Base-by-base conservation (phyloP, 2,329 filamentous ascomycete species). In the Orbilia quercus region DNA sequence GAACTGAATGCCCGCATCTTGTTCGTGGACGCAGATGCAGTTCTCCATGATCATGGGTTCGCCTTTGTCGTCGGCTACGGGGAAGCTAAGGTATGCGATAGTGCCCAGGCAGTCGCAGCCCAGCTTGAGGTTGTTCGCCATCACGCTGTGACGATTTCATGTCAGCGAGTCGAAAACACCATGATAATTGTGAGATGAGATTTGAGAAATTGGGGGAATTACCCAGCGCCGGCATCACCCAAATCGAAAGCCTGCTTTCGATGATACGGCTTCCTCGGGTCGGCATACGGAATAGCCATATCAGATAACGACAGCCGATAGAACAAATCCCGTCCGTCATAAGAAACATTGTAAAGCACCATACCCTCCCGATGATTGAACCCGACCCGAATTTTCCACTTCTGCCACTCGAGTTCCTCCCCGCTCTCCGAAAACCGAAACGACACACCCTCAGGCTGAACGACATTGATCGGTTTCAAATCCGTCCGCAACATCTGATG, bases 221-320 rank as follows among this genome's bases (percentile, higher is more conserved):
- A 73, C 69, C 69, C 54, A 42, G 76, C 69, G 18, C 76, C 85
- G 38, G 84, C 87, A 78, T 91, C 88, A 31, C 89, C 89, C 22
- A 90, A 83, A 79, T 91, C 89, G 75, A 90, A 90, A 0, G 89
- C 89, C 4, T 87, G 84, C 79, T 90, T 90, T 79, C 88, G 88
- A 80, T 90, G 87, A 79, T 84, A 90, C 1, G 89, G 89, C 54
- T 86, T 84, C 2, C 89, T 84, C 3, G 89, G 88, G 77, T 91
- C 89, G 58, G 84, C 83, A 76, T 87, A 86, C 4, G 84, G 84
- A 65, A 88, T 86, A 55, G 79, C 80, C 81, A 90, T 90, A 77
- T 91, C 89, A 1, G 85, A 88, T 1, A 90, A 81, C 1, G 87
- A 85, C 40, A 90, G 80, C 38, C 89, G 83, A 79, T 90, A 90